phyloP scores from a whole-genome alignment of 768 basidiomycete genomes.

The Tylopilus rubrobrunneus region DNA sequence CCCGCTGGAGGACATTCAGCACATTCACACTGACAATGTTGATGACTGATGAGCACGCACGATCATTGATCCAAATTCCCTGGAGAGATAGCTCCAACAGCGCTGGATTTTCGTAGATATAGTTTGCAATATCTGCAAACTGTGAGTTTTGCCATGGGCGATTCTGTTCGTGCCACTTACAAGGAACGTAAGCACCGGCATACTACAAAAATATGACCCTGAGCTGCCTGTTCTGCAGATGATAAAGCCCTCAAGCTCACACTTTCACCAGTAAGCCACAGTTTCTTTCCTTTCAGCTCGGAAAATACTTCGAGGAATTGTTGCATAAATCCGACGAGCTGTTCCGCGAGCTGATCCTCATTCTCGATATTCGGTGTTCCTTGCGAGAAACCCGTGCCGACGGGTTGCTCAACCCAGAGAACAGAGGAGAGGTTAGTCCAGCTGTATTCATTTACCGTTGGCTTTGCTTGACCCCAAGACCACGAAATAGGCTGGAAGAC shows the following conservation, averaged over 20 bases:
- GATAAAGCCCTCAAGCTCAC: constrained; percentile 45
- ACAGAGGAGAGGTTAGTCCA: constrained; percentile 80
- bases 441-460: constrained; percentile 61
- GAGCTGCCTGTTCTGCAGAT: too few relatives aligned
- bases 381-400: constrained; percentile 76
- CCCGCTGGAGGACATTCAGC: constrained; percentile 35
- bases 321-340: constrained; percentile 55
- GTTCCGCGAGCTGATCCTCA: constrained; percentile 54
- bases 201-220: constrained; percentile 44
- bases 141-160: neutral
- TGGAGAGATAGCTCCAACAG: constrained; percentile 54
- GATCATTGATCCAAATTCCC: constrained; percentile 72
- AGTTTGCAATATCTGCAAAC: constrained; percentile 65
- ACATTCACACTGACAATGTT: neutral
- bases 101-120: constrained; percentile 57
- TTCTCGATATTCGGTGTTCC: constrained; percentile 60
- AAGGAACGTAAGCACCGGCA: constrained; percentile 65
- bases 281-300: constrained; percentile 68
- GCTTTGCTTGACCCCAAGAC: constrained; percentile 58
- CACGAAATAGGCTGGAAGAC: constrained; percentile 58
- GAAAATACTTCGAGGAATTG: constrained; percentile 75
- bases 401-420: constrained; percentile 40
- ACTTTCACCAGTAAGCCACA: constrained; percentile 72
- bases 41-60: constrained; percentile 37
- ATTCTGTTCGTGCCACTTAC: constrained; percentile 31